phyloP scores from a whole-genome alignment of 2,329 filamentous ascomycete species.

The Fusarium napiforme region DNA sequence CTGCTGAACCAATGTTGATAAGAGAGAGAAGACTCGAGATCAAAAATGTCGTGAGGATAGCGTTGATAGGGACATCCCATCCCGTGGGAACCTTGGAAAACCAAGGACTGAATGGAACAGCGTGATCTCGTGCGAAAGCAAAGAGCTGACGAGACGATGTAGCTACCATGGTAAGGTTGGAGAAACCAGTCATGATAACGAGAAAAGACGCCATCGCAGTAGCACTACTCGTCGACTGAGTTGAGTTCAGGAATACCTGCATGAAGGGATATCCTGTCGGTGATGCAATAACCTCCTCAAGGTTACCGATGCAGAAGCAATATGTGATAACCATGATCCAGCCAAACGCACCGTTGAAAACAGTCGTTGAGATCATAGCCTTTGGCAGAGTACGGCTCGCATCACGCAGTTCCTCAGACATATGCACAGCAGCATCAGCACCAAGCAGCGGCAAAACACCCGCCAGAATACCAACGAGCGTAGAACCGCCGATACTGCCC shows the following conservation, averaged over 20 bases:
- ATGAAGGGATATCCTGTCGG: conserved; percentile 39
- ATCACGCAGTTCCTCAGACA: conserved; percentile 38
- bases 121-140: conserved; percentile 37
- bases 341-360: conserved; percentile 36
- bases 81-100: conserved; percentile 28
- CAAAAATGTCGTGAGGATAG: conserved; percentile 34
- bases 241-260: conserved; percentile 40
- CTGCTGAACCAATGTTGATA: conserved; percentile 39
- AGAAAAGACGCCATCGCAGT: conserved; percentile 36
- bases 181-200: conserved; percentile 38
- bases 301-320: conserved; percentile 38
- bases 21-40: conserved; percentile 33
- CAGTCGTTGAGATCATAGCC: conserved; percentile 34
- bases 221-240: conserved; percentile 26
- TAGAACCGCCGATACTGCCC: conserved; percentile 29
- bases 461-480: conserved; percentile 37
- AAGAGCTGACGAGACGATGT: conserved; percentile 38
- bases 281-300: conserved; percentile 30
- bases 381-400: conserved; percentile 33
- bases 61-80: conserved; percentile 37
- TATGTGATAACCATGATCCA: conserved; percentile 42
- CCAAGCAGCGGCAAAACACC: conserved; percentile 33
- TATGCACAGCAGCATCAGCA: conserved; percentile 39
- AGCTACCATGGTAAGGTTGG: conserved; percentile 39
- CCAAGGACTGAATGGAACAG: conserved; percentile 38